Base-by-base conservation (phyloP, 805 yeast species). In the Yarrowia alimentaria region DNA sequence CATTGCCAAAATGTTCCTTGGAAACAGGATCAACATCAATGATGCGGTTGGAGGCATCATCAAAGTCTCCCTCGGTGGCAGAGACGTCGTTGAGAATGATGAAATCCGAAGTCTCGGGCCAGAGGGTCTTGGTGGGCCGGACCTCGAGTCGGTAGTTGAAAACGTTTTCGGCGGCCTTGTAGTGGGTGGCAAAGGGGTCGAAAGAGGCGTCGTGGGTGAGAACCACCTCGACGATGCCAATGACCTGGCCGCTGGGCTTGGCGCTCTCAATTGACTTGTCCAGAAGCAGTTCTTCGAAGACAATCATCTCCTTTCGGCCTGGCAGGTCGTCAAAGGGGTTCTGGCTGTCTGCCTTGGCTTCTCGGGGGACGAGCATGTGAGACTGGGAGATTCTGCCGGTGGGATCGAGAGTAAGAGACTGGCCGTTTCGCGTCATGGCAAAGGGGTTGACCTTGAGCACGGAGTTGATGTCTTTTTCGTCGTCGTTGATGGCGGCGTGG, bases 351-450 rank as follows among this genome's bases (percentile, higher is more conserved):
- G 20, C n/a, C 43, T 37, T 37, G 22, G 16, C 12, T 16, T 37
- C 13, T 37, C 43, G 30, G n/a, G 35, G 35, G 28, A 20, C 20
- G 16, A 31, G 28, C 50, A 43, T 30, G 18, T 29, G 30, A 3
- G 50, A 43, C 37, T 43, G 50, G 16, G 35, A 21, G 22, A 43
- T 43, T 30, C 50, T 28, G 6, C 50, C 50, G 18, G 50, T 43
- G 12, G 50, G 50, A 8, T 43, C 50, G 4, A 43, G 37, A 22
- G 37, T 43, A 24, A 43, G 29, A 30, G 50, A 43, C 30, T 43
- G 50, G 21, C 37, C 50, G 37, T 43, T 43, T 43, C 50, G 35
- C 12, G 37, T 21, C 21, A 31, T 21, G 35, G 30, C 50, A 30
- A 43, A 31, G 16, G 50, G 50, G 13, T 43, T 37, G 4, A 43